Base-by-base conservation (phyloP, 2,329 filamentous ascomycete species). In the Diaporthe citrichinensis region DNA sequence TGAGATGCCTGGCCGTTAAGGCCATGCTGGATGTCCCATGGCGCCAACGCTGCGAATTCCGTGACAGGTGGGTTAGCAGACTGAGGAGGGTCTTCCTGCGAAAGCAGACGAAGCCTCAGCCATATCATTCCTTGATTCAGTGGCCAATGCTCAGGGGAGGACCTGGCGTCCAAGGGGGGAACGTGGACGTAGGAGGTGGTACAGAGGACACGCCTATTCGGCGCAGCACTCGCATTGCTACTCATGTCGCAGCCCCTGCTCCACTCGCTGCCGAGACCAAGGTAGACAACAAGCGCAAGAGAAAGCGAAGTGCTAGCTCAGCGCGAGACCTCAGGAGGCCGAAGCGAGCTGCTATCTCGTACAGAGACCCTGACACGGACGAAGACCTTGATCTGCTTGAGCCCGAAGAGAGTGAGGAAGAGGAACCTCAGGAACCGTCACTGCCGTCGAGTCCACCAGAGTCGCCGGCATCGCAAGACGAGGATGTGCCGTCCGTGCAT, bases 11-110 rank as follows among this genome's bases (percentile, higher is more conserved):
- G 15, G 88, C 90, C 1, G 90, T 98, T 78, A 94, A 93, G 80
- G 92, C 93, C 1, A 96, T 95, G 83, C 87, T 98, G 65, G 92
- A 96, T 80, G 90, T 92, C 61, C 92, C 94, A 15, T 98, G 95
- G 94, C 92, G 95, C 77, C 91, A 95, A 81, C 91, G 96, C 57
- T 94, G 94, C 25, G 89, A 89, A n/a, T 93, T 98, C 80, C 91
- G 96, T 53, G 91, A 93, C 78, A 90, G 91, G 78, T 98, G 95
- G 94, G 92, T 92, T 68, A 87, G 90, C n/a, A 92, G 88, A 77
- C 86, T 98, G 71, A 89, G 92, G 73, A 88, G 86, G 17, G 89
- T 95, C 3, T 96, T 95, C 79, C 87, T 92, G 67, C 87, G 91
- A 23, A 78, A 78, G 20, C 34, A 71, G 49, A 44, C 75, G 10